Percentiles rank a stretch among this genome's conserved stretches.
Conservation (phyloP, 2,329 filamentous ascomycete species). For the Aspergillus sp. region DNA sequence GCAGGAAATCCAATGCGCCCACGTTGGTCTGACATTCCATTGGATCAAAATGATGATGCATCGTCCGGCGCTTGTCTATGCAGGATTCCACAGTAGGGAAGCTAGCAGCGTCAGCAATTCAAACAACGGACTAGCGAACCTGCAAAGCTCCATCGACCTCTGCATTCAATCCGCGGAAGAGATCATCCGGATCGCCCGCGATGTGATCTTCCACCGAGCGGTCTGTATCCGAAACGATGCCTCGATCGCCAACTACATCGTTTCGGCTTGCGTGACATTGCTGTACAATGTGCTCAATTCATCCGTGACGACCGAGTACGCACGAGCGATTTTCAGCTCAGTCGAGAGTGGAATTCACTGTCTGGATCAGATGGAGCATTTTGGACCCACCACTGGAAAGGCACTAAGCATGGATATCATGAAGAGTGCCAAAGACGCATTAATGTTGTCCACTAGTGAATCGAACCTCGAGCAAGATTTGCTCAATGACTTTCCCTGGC, state of each 20-base stretch:
- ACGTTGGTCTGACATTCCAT: constrained; percentile 6
- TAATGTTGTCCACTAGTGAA: constrained; percentile 1
- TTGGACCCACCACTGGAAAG: constrained; percentile 8
- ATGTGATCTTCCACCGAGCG: not conserved
- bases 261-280: constrained; percentile 6
- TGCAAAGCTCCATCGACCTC: not conserved
- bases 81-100: not conserved
- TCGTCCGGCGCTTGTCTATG: constrained; percentile 6
- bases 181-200: not conserved
- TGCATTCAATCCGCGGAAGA: not conserved
- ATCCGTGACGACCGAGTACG: constrained; percentile 2
- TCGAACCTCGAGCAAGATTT: constrained; percentile 1
- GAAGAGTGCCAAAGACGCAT: constrained; percentile 10
- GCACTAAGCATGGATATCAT: constrained; percentile 11
- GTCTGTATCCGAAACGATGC: not conserved
- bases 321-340: constrained; percentile 5
- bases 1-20: constrained; percentile 11
- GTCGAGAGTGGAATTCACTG: constrained; percentile 10
- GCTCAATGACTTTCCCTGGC: constrained; percentile 10
- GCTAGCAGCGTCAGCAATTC: not conserved
- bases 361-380: constrained; percentile 11
- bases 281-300: constrained; percentile 8
- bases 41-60: constrained; percentile 7
- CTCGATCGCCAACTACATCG: constrained; percentile 7
- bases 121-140: not conserved